Percentiles rank a stretch among this genome's conserved stretches.
These are phyloP conservation scores for Dimargaris xerosporica DNA, from an alignment of 192 early-diverging fungal genomes.

Conservation along the genomic window DNA sequence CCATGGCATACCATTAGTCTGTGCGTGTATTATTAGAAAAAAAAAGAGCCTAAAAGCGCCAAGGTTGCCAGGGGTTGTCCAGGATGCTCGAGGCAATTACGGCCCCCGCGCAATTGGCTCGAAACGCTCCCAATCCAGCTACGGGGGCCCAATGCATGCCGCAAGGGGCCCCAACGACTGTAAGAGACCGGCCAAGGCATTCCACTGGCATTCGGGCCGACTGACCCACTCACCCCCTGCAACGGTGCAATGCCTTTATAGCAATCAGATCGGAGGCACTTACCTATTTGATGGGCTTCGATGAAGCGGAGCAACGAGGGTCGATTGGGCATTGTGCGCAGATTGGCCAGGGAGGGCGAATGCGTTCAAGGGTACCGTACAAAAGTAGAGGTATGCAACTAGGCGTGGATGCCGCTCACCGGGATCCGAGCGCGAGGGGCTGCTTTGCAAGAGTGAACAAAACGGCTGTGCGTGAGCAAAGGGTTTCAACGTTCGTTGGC, in stretches of 20 bases:
- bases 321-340: not conserved
- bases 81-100: no score
- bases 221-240: not conserved
- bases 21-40: not conserved
- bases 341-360: not conserved
- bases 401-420: not conserved
- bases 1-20: not conserved
- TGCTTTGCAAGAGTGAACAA: not conserved
- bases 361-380: not conserved
- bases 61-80: no score
- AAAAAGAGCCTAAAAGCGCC: no score
- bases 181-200: not conserved
- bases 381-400: not conserved
- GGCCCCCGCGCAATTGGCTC: not conserved
- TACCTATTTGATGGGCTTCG: not conserved
- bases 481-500: no score
- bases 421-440: not conserved
- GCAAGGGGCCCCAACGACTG: not conserved
- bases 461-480: not conserved
- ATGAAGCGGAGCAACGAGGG: not conserved
- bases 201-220: not conserved
- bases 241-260: not conserved
- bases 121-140: not conserved
- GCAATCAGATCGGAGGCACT: not conserved
- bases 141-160: not conserved